A percentile compares a stretch with the other conserved stretches of the same genome.
Conservation (phyloP, 768 basidiomycete genomes). For the Trametes cingulata region DNA sequence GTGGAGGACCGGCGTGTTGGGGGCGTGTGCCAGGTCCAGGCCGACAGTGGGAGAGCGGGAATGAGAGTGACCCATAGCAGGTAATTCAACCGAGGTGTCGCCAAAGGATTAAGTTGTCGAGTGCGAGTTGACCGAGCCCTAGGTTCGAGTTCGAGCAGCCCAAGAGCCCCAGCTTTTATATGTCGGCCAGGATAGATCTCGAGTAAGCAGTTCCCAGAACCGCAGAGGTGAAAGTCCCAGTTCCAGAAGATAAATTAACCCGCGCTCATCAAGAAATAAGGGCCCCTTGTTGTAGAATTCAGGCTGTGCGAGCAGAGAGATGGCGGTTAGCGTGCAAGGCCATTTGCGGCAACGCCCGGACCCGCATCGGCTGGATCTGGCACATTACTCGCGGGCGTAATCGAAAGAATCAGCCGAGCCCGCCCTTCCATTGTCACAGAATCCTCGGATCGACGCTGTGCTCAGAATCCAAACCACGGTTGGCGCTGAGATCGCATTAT, state of each 20-base stretch:
- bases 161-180: slow-evolving; percentile 19
- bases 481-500: slow-evolving; percentile 15
- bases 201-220: slow-evolving; percentile 21
- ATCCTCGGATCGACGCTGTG: slow-evolving; percentile 22
- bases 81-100: slow-evolving; percentile 13
- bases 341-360: slow-evolving; percentile 18
- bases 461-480: slow-evolving; percentile 6
- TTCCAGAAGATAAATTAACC: slow-evolving; percentile 18
- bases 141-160: slow-evolving; percentile 1
- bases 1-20: slow-evolving; percentile 13
- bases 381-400: slow-evolving; percentile 11
- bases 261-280: slow-evolving; percentile 21
- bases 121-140: slow-evolving; percentile 13
- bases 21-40: slow-evolving; percentile 16
- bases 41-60: slow-evolving; percentile 18
- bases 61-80: slow-evolving; percentile 26
- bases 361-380: slow-evolving; percentile 7
- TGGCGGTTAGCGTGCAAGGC: slow-evolving; percentile 20
- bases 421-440: slow-evolving; percentile 16
- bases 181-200: slow-evolving; percentile 17
- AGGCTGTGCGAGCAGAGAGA: slow-evolving; percentile 21
- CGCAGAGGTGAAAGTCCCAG: slow-evolving; percentile 17
- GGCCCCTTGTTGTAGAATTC: slow-evolving; percentile 17
- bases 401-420: slow-evolving; percentile 8
- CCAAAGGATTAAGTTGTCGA: slow-evolving; percentile 10